Evolutionary conservation across 768 basidiomycete species (phyloP).

Genomic region (Coprinopsis cinerea): DNA sequence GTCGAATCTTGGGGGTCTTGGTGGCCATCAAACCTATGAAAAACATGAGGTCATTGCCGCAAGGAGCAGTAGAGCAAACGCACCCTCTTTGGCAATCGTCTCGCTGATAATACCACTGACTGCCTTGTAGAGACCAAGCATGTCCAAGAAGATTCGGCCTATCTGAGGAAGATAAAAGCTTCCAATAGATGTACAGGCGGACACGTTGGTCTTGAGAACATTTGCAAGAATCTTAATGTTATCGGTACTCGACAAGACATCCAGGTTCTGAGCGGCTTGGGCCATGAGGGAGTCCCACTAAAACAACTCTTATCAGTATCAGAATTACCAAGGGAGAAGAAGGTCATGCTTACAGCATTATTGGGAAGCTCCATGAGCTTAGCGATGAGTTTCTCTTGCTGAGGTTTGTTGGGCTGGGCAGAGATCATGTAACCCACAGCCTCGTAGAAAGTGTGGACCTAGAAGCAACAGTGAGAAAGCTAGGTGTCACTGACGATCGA

Average conservation of each 20-base stretch:
- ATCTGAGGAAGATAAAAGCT: constrained; percentile 97
- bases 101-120: constrained; percentile 96
- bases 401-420: constrained; percentile 95
- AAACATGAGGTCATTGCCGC: not conserved
- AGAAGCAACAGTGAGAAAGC: not conserved
- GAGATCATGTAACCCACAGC: constrained; percentile 99
- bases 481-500: constrained; percentile 17
- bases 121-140: constrained; percentile 96
- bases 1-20: constrained; percentile 93
- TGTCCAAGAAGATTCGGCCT: constrained; percentile 92
- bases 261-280: constrained; percentile 88
- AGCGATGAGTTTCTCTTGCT: constrained; percentile 90
- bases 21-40: constrained; percentile 79
- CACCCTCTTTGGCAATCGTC: constrained; percentile 81
- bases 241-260: constrained; percentile 83
- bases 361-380: constrained; percentile 98
- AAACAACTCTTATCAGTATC: constrained; percentile 5
- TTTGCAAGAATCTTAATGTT: constrained; percentile 97
- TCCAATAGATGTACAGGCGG: constrained; percentile 95
- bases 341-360: constrained; percentile 63
- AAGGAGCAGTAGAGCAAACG: constrained; percentile 10
- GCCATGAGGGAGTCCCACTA: constrained; percentile 98
- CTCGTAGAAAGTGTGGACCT: constrained; percentile 98
- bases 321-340: constrained; percentile 3
- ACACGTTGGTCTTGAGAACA: constrained; percentile 97